Evolutionary conservation across 1,284 basidiomycete species (phyloP).

Genomic region (Inonotus hispidus): DNA sequence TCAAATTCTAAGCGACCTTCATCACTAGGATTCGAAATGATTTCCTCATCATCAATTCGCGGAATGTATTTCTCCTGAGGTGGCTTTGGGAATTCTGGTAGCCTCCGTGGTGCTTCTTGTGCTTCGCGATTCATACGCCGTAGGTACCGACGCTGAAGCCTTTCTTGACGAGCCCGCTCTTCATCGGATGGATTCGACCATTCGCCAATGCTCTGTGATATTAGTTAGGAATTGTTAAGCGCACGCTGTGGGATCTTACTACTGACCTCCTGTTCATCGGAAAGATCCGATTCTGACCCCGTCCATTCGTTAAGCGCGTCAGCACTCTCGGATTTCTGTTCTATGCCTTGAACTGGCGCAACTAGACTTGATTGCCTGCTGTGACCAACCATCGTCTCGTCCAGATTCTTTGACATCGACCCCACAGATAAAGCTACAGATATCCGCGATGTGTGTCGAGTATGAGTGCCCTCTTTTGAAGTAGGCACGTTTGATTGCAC

Average conservation of each 20-base stretch:
- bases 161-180: constrained; percentile 65
- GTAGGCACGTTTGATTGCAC: constrained; percentile 2
- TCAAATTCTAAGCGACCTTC: constrained; percentile 38
- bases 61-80: constrained; percentile 44
- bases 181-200: constrained; percentile 87
- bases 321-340: constrained; percentile 22
- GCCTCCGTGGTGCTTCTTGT: constrained; percentile 51
- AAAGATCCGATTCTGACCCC: constrained; percentile 59
- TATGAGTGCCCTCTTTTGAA: constrained; percentile 16
- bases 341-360: constrained; percentile 22
- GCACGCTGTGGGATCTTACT: neutral
- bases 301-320: constrained; percentile 74
- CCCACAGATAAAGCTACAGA: constrained; percentile 20
- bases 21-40: constrained; percentile 79
- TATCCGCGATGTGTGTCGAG: constrained; percentile 20
- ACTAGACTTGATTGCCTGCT: constrained; percentile 9
- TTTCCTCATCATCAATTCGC: constrained; percentile 47
- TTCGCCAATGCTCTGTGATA: constrained; percentile 71
- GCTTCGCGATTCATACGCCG: constrained; percentile 40
- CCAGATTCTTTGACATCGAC: constrained; percentile 8
- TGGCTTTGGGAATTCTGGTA: constrained; percentile 74
- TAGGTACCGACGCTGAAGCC: constrained; percentile 54
- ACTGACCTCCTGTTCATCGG: constrained; percentile 57
- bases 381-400: constrained; percentile 9
- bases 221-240: neutral